These are phyloP conservation scores for Cyphellophora attinorum DNA, from an alignment of 2,329 filamentous ascomycete genomes.

Conservation along the genomic window DNA sequence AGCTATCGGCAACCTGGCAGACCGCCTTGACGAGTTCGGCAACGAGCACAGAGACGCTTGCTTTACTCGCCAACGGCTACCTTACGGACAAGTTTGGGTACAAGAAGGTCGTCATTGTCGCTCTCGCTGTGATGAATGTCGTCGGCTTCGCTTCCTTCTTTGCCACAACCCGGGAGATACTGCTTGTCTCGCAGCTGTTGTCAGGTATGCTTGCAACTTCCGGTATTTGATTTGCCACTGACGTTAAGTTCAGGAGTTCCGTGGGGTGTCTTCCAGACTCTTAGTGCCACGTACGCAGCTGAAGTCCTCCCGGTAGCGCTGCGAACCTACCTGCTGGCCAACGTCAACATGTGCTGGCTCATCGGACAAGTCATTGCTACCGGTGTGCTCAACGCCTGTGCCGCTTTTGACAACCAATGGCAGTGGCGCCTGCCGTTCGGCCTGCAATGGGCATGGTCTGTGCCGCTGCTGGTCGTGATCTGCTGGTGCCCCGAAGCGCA, in stretches of 20 bases:
- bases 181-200: constrained; percentile 40
- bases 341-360: constrained; percentile 51
- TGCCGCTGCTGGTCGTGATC: constrained; percentile 6
- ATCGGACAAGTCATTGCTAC: constrained; percentile 49
- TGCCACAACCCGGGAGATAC: constrained; percentile 33
- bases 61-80: constrained; percentile 40
- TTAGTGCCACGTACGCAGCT: constrained; percentile 53
- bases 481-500: constrained; percentile 8
- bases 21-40: constrained; percentile 33
- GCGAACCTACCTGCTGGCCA: constrained; percentile 48
- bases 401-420: background rate
- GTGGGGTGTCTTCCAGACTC: constrained; percentile 17
- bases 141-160: constrained; percentile 43
- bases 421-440: constrained; percentile 10
- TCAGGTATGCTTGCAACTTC: constrained; percentile 27
- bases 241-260: constrained; percentile 20
- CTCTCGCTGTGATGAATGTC: constrained; percentile 32
- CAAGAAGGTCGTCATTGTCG: constrained; percentile 38
- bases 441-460: constrained; percentile 13
- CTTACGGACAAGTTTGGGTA: constrained; percentile 42
- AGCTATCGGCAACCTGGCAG: constrained; percentile 28
- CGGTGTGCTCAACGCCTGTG: constrained; percentile 8
- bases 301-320: constrained; percentile 53
- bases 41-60: constrained; percentile 37
- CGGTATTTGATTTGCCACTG: constrained; percentile 18